Percentiles rank a stretch among this genome's conserved stretches.
Evolutionary conservation across 2,329 filamentous ascomycete species (phyloP).

Genomic region (Curvularia spicifera): DNA sequence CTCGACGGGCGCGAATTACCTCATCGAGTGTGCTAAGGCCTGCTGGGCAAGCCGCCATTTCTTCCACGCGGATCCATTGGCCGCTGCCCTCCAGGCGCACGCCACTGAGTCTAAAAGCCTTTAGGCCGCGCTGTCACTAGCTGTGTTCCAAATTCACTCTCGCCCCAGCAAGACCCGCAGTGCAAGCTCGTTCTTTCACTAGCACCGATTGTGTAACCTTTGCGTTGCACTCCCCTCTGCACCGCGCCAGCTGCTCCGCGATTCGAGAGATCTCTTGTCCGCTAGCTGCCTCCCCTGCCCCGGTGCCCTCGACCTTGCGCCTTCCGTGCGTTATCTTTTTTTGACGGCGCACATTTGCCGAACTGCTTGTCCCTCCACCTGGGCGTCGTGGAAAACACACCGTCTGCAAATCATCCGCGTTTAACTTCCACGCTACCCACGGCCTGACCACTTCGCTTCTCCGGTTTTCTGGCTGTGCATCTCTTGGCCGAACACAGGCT

Average conservation of each 20-base stretch:
- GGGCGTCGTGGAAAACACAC: constrained; percentile 47
- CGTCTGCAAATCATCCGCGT: constrained; percentile 59
- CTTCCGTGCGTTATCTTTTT: constrained; percentile 49
- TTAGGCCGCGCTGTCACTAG: constrained; percentile 43
- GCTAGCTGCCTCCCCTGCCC: constrained; percentile 36
- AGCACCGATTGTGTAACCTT: constrained; percentile 46
- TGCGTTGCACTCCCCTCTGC: constrained; percentile 44
- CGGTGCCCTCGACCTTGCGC: constrained; percentile 44
- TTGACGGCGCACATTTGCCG: constrained; percentile 50
- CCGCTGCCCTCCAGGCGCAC: constrained; percentile 47
- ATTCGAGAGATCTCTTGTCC: constrained; percentile 40
- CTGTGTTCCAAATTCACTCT: constrained; percentile 41
- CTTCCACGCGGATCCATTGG: constrained; percentile 39
- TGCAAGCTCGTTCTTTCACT: constrained; percentile 41
- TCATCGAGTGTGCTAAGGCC: constrained; percentile 47
- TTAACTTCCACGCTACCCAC: constrained; percentile 54
- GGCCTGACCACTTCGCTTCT: constrained; percentile 46
- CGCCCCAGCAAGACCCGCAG: constrained; percentile 31
- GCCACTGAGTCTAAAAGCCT: constrained; percentile 39
- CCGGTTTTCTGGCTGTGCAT: constrained; percentile 47
- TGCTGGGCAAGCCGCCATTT: constrained; percentile 40
- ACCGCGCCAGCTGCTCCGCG: constrained; percentile 45
- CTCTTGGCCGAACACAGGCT: constrained; percentile 38
- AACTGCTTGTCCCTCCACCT: constrained; percentile 47
- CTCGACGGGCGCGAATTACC: constrained; percentile 44